Percentiles rank a stretch among this genome's conserved stretches.
These are phyloP conservation scores for Monilinia laxa DNA, from an alignment of 2,329 filamentous ascomycete species.

Conservation along the genomic window DNA sequence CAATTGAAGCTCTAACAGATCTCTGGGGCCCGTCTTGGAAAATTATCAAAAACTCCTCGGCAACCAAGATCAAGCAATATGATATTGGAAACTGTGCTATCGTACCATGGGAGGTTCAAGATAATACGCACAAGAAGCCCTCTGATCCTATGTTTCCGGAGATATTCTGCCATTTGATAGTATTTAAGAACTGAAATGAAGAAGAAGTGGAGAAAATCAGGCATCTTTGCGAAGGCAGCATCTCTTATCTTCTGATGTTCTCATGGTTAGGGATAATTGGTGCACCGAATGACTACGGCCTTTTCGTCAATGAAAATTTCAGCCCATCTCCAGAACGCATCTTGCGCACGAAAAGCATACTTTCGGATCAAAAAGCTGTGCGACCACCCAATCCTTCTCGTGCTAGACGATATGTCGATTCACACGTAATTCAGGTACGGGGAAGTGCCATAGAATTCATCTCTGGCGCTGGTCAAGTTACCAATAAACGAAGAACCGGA, in stretches of 20 bases:
- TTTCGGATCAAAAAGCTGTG: conserved; percentile 24
- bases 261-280: no score
- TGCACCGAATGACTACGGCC: neutral
- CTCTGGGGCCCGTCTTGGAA: conserved; percentile 27
- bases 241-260: neutral
- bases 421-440: conserved; percentile 24
- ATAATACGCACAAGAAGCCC: no score
- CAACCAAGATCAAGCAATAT: conserved; percentile 23
- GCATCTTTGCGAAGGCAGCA: neutral
- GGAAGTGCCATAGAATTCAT: conserved; percentile 25
- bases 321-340: neutral
- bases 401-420: conserved; percentile 24
- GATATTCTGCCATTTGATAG: conserved; percentile 13
- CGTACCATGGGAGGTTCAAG: conserved; percentile 23
- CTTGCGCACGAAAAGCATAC: conserved; percentile 21
- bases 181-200: conserved; percentile 2
- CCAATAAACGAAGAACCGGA: conserved; percentile 26
- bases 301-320: conserved; percentile 11
- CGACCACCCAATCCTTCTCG: conserved; percentile 22
- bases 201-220: conserved; percentile 3
- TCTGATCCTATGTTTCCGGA: neutral
- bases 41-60: neutral
- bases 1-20: conserved; percentile 23
- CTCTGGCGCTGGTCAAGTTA: conserved; percentile 20
- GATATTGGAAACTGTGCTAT: conserved; percentile 29